These are phyloP conservation scores for Zygosaccharomyces siamensis DNA, from an alignment of 805 yeast genomes.

Conservation along the genomic window DNA sequence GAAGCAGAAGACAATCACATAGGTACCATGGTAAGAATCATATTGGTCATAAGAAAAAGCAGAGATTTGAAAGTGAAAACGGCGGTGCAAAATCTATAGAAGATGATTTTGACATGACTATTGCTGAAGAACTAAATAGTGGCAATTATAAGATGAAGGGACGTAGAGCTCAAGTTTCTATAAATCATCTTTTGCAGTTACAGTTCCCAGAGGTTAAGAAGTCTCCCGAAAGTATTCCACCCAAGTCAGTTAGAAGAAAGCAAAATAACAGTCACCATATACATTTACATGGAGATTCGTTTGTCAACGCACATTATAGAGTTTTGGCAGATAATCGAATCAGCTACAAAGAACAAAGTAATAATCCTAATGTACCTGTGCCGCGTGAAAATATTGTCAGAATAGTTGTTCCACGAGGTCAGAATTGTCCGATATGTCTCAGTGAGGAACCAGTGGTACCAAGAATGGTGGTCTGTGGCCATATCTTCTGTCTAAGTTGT, in stretches of 20 bases:
- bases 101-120: constrained; percentile 27
- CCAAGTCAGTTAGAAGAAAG: constrained; percentile 19
- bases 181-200: constrained; percentile 64
- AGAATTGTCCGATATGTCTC: constrained; percentile 88
- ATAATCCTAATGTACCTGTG: constrained; percentile 74
- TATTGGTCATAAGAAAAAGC: constrained; percentile 12
- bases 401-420: constrained; percentile 68
- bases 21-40: constrained; percentile 11
- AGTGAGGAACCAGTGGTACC: constrained; percentile 85
- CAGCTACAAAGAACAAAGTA: constrained; percentile 50
- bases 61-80: constrained; percentile 1
- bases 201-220: constrained; percentile 41
- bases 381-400: constrained; percentile 58
- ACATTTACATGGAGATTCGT: constrained; percentile 58
- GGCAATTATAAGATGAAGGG: constrained; percentile 35
- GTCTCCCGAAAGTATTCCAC: constrained; percentile 8
- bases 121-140: constrained; percentile 35
- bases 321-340: constrained; percentile 68
- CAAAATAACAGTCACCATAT: constrained; percentile 35
- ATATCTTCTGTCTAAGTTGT: constrained; percentile 81
- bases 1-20: constrained; percentile 7
- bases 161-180: constrained; percentile 44
- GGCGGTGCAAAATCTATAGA: constrained; percentile 1
- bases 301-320: constrained; percentile 78
- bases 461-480: constrained; percentile 94